Evolutionary conservation across 176 grass and related monocot species (phyloP).

Genomic region (Carex scoparia): DNA sequence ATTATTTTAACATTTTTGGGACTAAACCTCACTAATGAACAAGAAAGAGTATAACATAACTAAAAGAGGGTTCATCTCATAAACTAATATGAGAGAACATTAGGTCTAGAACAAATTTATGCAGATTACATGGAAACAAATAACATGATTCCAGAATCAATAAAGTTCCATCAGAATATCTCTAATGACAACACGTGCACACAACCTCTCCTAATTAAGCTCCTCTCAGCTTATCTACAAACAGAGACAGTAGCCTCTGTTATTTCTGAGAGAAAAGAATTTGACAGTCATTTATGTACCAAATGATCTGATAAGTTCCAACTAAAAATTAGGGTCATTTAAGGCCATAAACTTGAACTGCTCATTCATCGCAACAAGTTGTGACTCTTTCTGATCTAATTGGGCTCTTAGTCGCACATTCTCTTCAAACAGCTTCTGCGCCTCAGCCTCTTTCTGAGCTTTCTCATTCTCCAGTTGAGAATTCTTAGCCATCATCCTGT

Average conservation of each 20-base stretch:
- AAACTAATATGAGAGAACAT: not conserved
- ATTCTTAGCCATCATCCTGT: constrained; percentile 66
- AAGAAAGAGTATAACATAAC: not conserved
- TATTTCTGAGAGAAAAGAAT: constrained; percentile 13
- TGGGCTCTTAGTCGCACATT: constrained; percentile 64
- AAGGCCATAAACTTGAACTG: constrained; percentile 95
- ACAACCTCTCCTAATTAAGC: constrained; percentile 16
- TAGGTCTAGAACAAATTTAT: not conserved
- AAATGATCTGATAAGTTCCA: constrained; percentile 19
- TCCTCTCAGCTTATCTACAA: constrained; percentile 18
- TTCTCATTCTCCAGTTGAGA: constrained; percentile 74
- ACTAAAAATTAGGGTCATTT: constrained; percentile 37
- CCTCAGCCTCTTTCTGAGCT: constrained; percentile 76
- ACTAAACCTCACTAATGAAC: not conserved
- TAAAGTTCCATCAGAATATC: not conserved
- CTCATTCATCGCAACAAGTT: constrained; percentile 78
- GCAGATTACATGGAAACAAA: constrained; percentile 15
- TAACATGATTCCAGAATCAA: not conserved
- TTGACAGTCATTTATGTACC: constrained; percentile 20
- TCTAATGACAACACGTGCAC: not conserved
- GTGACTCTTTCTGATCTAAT: constrained; percentile 79
- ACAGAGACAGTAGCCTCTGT: constrained; percentile 11
- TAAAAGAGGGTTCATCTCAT: not conserved
- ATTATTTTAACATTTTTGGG: not conserved
- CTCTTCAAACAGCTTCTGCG: constrained; percentile 79